Base-by-base conservation (phyloP, 2,329 filamentous ascomycete species). In the Fonsecaea monophora region DNA sequence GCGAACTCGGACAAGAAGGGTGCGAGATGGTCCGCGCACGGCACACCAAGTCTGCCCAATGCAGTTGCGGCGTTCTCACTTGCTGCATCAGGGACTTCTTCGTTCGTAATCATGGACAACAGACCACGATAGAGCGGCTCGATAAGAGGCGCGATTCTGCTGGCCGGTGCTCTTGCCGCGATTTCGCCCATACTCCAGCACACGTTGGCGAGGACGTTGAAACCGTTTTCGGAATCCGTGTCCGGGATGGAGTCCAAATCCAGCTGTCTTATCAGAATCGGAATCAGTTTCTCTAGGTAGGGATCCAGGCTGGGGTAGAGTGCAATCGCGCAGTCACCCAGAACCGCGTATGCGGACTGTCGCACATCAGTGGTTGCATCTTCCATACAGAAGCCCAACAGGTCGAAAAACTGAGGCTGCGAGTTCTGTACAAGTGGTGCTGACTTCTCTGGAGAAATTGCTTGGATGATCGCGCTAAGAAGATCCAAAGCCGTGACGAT, bases 141-240 rank as follows among this genome's bases (percentile, higher is more conserved):
- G 9, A 93, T 86, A 76, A 90, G 97, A 0, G 90, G 90, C 13
- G 67, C 55, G n/a, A 74, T 62, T 1, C 85, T 85, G 62, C 85
- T 87, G 35, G 83, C 82, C 68, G 89, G 87, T 71, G 89, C 87
- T 76, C 92, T 89, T 78, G 97, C 89, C 15, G 93, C 88, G 68
- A 98, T 95, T 81, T 99, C 95, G 50, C 95, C 95, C 30, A 89
- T 89, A 6, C 94, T 96, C 95, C 95, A 99, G 81, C 94, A 98
- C 25, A 95, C 94, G 76, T 99, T 99, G 85, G 98, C 99, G 67
- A 98, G 89, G 35, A 98, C 94, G 67, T 93, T 92, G 77, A 97
- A 97, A 13, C 89, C 90, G 18, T 87, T 90, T 70, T 96, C 92
- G 55, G 92, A 88, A 68, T 93, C 91, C 73, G 96, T 92, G 68